Evolutionary conservation across 305 asterid genomes (phyloP).

Genomic region (Fraxinus platypoda): DNA sequence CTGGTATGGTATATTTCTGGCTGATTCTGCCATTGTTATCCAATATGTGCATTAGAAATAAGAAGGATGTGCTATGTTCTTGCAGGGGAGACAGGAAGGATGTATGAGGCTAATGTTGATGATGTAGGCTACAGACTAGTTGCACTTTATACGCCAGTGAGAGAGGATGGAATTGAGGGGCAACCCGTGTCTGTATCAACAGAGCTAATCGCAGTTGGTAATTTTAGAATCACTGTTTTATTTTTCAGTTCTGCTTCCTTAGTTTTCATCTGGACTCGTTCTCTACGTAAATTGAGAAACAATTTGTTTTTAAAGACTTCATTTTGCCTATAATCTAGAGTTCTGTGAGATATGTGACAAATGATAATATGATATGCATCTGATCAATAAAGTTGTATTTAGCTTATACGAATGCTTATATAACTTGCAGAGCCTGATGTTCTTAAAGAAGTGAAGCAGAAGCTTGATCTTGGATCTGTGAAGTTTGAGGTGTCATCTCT

Average conservation of each 20-base stretch:
- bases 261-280: neutral
- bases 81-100: constrained; percentile 98
- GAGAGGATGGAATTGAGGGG: constrained; percentile 98
- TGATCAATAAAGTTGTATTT: neutral
- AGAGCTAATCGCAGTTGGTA: constrained; percentile 93
- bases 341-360: neutral
- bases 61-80: constrained; percentile 7
- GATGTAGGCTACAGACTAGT: constrained; percentile 97
- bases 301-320: neutral
- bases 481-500: constrained; percentile 75
- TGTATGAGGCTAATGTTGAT: constrained; percentile 99
- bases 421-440: constrained; percentile 85
- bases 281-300: neutral
- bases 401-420: neutral
- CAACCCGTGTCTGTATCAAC: constrained; percentile 93
- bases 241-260: neutral
- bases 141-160: constrained; percentile 82
- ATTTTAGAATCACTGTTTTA: constrained; percentile 14
- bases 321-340: neutral
- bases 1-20: constrained; percentile 51
- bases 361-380: neutral
- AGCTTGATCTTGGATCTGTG: constrained; percentile 86
- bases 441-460: constrained; percentile 91
- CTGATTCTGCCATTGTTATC: constrained; percentile 13
- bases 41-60: neutral